phyloP scores from a whole-genome alignment of 768 basidiomycete genomes.

The Leccinum fibrillosum region DNA sequence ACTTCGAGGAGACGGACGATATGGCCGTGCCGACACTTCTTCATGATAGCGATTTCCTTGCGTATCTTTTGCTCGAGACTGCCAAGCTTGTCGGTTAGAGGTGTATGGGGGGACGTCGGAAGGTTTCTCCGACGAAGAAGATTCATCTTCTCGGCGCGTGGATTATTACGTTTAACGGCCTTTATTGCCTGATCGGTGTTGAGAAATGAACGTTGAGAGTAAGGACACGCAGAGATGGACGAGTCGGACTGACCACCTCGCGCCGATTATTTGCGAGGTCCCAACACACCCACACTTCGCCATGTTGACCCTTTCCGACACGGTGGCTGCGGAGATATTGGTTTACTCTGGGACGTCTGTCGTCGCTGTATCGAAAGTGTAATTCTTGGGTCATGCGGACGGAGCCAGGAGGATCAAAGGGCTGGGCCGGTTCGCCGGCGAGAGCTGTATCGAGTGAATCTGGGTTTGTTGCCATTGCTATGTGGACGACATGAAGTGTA shows the following conservation, averaged over 20 bases:
- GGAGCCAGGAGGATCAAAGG: slow-evolving; percentile 39
- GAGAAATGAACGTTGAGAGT: slow-evolving; percentile 8
- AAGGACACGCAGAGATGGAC: slow-evolving; percentile 5
- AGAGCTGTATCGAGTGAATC: slow-evolving; percentile 24
- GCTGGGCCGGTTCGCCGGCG: slow-evolving; percentile 36
- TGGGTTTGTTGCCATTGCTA: slow-evolving; percentile 24
- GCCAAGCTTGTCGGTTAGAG: slow-evolving; percentile 64
- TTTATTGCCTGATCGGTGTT: slow-evolving; percentile 65
- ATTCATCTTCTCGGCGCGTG: slow-evolving; percentile 63
- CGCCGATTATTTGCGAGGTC: slow-evolving; percentile 47
- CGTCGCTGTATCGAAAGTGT: slow-evolving; percentile 38
- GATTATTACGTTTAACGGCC: slow-evolving; percentile 68
- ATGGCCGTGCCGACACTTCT: slow-evolving; percentile 88
- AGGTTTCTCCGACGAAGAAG: slow-evolving; percentile 48
- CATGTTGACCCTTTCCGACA: slow-evolving; percentile 88
- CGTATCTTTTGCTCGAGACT: slow-evolving; percentile 81
- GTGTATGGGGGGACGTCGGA: slow-evolving; percentile 42
- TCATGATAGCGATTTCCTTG: slow-evolving; percentile 98
- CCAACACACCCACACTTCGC: slow-evolving; percentile 77
- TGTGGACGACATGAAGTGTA: slow-evolving; percentile 27
- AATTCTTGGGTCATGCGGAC: slow-evolving; percentile 51
- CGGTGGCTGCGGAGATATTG: slow-evolving; percentile 76
- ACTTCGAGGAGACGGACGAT: slow-evolving; percentile 90
- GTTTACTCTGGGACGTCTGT: slow-evolving; percentile 61
- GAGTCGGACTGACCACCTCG: slow-evolving; percentile 40